Evolutionary conservation across 495 filamentous ascomycete genomes (phyloP), one percentile per base, ranked within the genome.

Genomic region (Xylaria cubensis): DNA sequence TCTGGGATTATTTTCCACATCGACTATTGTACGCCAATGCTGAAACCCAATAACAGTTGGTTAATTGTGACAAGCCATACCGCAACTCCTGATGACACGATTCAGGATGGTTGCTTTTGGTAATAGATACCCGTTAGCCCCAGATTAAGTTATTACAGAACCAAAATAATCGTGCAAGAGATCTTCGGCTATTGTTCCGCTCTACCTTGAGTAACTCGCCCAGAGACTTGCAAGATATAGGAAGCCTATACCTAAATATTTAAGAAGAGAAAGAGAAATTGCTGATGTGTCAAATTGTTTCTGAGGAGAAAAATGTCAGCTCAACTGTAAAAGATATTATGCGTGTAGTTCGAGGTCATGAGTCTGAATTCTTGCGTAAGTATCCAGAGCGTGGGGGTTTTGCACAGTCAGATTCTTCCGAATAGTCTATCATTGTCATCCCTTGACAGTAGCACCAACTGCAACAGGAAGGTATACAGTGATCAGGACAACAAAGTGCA

Each of bases 101-200:
- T 67, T 67, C 34, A 39, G 48, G 26, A 17, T 42, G 1, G 53
- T 41, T 67, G n/a, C 42, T 46, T 65, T 65, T 50, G 24, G 41
- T 41, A 42, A 67, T 29, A 41, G 34, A n/a, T 56, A 21, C 51
- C 29, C 44, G 50, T 67, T 67, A 67, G 67, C 55, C 36, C 67
- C 56, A 70, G 56, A 62, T 70, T 61, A 50, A 69, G 67, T 69
- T 69, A 69, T 69, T 58, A 58, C 41, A 17, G 53, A 58, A 46
- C 53, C 53, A 21, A 61, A 61, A 68, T 6, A 48, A 21, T 46
- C 17, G 15, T 63, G 2, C n/a, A 41, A 39, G 26, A 29, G 63
- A 48, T 46, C 42, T 65, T 65, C 39, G 61, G 61, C 39, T 44
- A 29, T 4, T n/a, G 5, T 42, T 44, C 61, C 61, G 32, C 6